Evolutionary conservation across 352 stramenopile genomes (phyloP), one percentile per base, ranked within the genome.

Genomic region (Phytophthora pseudosyringae): DNA sequence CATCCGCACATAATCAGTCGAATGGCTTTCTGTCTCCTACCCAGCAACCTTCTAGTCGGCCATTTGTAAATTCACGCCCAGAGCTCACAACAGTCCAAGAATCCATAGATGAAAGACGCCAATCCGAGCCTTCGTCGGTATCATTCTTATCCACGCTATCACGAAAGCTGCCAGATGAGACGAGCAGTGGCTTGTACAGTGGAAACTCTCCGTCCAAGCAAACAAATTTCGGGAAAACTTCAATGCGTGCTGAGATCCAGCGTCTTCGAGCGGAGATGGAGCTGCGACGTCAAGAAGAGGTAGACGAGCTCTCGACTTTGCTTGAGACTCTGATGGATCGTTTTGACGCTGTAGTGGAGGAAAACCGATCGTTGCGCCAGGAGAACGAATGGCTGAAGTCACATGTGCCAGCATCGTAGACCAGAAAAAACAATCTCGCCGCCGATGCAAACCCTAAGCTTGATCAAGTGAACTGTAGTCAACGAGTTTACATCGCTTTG

Each of bases 301-400:
- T 77, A 10, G 76, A 82, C 11, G 71, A 80, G n/a, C 47, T 85
- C 10, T 71, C 67, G 15, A 58, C 29, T 21, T 55, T 81, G 31
- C 43, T 85, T 5, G 68, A 79, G 10, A 72, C 64, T 4, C 35
- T 85, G 16, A 62, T 82, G 61, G 56, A 67, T 41, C 70, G 64
- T 16, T 85, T 75, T 46, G 71, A 82, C 26, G 62, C 67, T 13
- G 33, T 85, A 7, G 40, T 78, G 29, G 59, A 75, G 29, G 76
- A 85, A 40, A 85, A 85, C 55, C 35, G 26, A 9, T 61, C 58
- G 12, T 50, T 85, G 16, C 71, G 73, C 0, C 36, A 64, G 12
- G 76, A 82, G 32, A 85, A 82, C 40, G 76, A 85, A 45, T 68
- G 67, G 49, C 54, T 85, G 16, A 77, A 83, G 47, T 64, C 44